Evolutionary conservation across 2,329 filamentous ascomycete genomes (phyloP), one percentile per base, ranked within the genome.

Genomic region (Atkinsonella hypoxylon): DNA sequence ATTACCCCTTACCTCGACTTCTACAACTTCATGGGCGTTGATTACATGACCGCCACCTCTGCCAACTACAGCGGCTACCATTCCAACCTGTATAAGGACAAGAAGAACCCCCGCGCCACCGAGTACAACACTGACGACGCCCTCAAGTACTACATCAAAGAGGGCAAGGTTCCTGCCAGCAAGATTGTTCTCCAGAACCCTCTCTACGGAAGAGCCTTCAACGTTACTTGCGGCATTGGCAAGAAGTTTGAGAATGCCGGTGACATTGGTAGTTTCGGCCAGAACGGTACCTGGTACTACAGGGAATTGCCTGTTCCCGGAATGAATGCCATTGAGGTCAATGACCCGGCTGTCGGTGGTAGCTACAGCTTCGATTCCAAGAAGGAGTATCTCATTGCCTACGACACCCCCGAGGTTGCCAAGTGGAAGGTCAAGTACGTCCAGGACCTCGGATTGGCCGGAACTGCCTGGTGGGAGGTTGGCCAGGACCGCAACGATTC

Each of bases 401-500:
- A 87, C 59, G 82, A 86, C 58, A 85, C 76, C 4, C 70, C 79
- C 0, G 63, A 68, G 34, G 79, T 82, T 54, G 79, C 78, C 0
- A 62, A 62, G 26, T 61, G 68, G 56, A 94, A 93, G 70, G 77
- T 77, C 0, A 62, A 70, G 7, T 93, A 83, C 61, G 73, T 91
- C 56, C 68, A 71, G 57, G 59, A 69, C 18, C 71, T 73, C 48
- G 71, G 76, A 0, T 74, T 94, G 1, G 87, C 84, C 1, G 88
- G 88, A 12, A 82, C 79, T 0, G 85, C 93, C 73, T 94, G 85
- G 77, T 95, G 88, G 88, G 87, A 94, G 66, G 82, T 79, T 10
- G 84, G 79, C 55, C 82, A 80, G 11, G 88, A 94, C 60, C 69
- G 64, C 55, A 58, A 54, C 0, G 75, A 70, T 36, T 59, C 57